Conservation (phyloP, 345 rosid genomes). For the Excoecaria agallocha region DNA sequence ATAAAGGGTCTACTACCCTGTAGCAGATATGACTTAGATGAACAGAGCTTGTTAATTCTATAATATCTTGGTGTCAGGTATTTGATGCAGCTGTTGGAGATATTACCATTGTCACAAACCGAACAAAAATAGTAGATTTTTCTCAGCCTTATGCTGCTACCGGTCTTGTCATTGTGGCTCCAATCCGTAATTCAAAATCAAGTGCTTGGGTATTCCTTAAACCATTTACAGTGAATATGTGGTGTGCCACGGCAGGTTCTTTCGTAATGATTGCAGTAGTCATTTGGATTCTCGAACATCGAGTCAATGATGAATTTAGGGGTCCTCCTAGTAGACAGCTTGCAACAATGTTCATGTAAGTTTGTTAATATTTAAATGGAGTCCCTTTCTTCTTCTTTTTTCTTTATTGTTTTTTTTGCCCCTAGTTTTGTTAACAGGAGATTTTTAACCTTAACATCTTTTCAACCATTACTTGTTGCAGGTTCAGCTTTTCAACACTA, state of each 20-base stretch:
- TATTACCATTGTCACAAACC: constrained; percentile 60
- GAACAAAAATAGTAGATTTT: constrained; percentile 84
- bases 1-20: not conserved
- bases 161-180: constrained; percentile 34
- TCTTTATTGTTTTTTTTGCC: no score
- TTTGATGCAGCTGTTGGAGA: constrained; percentile 89
- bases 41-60: constrained; percentile 2
- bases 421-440: not conserved
- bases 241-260: constrained; percentile 32
- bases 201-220: constrained; percentile 35
- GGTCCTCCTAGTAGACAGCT: constrained; percentile 36
- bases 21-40: constrained; percentile 6
- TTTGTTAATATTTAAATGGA: not conserved
- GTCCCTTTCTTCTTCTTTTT: no score
- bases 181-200: constrained; percentile 19
- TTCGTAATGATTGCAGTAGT: constrained; percentile 31
- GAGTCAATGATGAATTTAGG: constrained; percentile 34
- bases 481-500: constrained; percentile 94
- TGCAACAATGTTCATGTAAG: constrained; percentile 30
- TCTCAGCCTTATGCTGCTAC: constrained; percentile 64
- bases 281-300: constrained; percentile 34
- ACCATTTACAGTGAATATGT: constrained; percentile 33
- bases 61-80: constrained; percentile 41
- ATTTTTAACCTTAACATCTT: constrained; percentile 17
- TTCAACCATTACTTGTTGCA: constrained; percentile 32